Evolutionary conservation across 306 rosid species (phyloP), one percentile per base, ranked within the genome.

Genomic region (Prunus mongolica): DNA sequence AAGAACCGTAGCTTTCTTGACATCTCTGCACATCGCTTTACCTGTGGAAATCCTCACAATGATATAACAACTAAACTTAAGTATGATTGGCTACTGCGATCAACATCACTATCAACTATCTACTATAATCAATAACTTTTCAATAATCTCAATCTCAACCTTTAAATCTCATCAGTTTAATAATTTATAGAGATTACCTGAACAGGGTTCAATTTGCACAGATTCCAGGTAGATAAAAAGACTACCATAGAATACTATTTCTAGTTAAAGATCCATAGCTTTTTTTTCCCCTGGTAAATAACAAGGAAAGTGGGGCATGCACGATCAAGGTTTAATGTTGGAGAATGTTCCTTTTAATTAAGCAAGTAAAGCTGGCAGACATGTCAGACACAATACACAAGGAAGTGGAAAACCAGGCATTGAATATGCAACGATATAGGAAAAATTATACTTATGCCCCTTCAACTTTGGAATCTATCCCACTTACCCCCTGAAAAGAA

Each of bases 11-110:
- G 86, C 88, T 92, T 96, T 83, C 99, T 91, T 79, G 93, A 93
- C 99, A 96, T 96, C 85, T 96, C 99, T 47, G 94, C 97, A 87
- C 99, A 96, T 76, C 98, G 88, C 86, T 96, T 96, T 71, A 96
- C 99, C 99, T 96, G 86, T 71, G 68, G 70, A 83, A 71, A 79
- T 71, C 32, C 76, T 79, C 89, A 79, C 25, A 67, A 52, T 63
- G 47, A 74, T 58, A 50, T 20, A 70, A 27, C 71, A 18, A 69
- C 57, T 30, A 41, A 72, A 22, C 44, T 69, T 73, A 56, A 72
- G 13, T 71, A 79, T 24, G 52, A 38, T 8, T 79, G 68, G 9
- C 61, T 15, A 54, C 27, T 71, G 50, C 27, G 69, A n/a, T 65
- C 54, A 68, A 71, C 50, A 78, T 60, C 32, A 65, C 58, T 27